Conservation (phyloP, 2,329 filamentous ascomycete species). For the Cercospora sesami region DNA sequence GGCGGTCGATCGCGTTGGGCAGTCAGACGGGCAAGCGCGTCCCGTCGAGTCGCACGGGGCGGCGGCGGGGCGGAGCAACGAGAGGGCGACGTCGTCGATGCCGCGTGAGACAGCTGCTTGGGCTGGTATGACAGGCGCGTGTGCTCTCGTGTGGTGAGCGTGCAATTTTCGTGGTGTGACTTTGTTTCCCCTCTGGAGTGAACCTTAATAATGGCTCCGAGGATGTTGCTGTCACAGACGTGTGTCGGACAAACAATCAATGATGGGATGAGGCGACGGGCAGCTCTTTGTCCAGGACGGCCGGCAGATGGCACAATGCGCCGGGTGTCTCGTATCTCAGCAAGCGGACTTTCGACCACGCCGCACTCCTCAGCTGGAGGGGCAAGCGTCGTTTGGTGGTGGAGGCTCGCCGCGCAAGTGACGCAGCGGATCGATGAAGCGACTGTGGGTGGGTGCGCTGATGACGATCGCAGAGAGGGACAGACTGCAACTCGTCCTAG, state of each 20-base stretch:
- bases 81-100: background rate
- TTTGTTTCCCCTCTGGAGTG: background rate
- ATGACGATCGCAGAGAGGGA: background rate
- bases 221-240: background rate
- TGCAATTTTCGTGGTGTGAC: conserved; percentile 7
- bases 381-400: background rate
- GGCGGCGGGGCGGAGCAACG: background rate
- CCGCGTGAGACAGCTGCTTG: background rate
- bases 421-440: background rate
- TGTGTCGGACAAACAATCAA: background rate
- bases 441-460: background rate
- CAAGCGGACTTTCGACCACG: background rate
- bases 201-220: background rate
- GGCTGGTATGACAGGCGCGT: background rate
- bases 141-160: background rate
- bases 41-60: background rate
- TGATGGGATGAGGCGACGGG: background rate
- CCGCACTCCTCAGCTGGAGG: background rate
- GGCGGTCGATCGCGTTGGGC: background rate
- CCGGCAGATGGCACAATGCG: background rate
- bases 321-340: background rate
- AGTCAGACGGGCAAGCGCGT: background rate
- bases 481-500: background rate
- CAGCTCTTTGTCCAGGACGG: background rate
- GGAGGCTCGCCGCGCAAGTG: background rate